A percentile compares a stretch with the other conserved stretches of the same genome.
Conservation (phyloP, 2,329 filamentous ascomycete species). For the Diatrype stigma region DNA sequence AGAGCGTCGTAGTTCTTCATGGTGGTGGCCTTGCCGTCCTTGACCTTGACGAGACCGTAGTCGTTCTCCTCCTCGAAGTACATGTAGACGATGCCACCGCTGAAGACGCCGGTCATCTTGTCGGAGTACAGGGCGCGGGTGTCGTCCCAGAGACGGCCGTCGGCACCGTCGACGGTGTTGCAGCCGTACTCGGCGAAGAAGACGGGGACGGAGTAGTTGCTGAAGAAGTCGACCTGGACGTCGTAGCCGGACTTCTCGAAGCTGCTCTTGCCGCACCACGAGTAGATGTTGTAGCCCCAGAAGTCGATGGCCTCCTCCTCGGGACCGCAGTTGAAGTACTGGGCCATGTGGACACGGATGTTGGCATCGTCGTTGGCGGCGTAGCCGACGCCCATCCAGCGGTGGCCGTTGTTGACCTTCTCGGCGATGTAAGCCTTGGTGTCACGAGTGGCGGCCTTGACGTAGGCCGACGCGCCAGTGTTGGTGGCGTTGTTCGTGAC, state of each 20-base stretch:
- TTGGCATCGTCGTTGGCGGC: constrained; percentile 72
- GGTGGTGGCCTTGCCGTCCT: constrained; percentile 47
- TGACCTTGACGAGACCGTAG: constrained; percentile 61
- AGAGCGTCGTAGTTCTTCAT: constrained; percentile 63
- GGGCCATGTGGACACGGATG: constrained; percentile 65
- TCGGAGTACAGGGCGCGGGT: constrained; percentile 62
- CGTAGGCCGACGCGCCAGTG: constrained; percentile 70
- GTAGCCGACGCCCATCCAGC: constrained; percentile 70
- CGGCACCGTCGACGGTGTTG: constrained; percentile 48
- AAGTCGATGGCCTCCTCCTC: constrained; percentile 63
- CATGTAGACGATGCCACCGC: constrained; percentile 81
- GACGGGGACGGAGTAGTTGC: constrained; percentile 67
- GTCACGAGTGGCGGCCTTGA: constrained; percentile 78
- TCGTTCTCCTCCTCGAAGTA: constrained; percentile 74
- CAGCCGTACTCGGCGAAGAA: constrained; percentile 85
- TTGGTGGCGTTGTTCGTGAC: constrained; percentile 72
- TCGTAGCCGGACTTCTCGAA: constrained; percentile 66
- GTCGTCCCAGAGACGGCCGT: constrained; percentile 67
- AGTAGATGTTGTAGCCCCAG: constrained; percentile 88
- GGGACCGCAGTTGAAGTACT: constrained; percentile 74
- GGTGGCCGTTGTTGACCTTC: constrained; percentile 52
- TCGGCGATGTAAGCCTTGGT: constrained; percentile 73
- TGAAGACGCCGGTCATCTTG: constrained; percentile 70
- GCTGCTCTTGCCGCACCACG: constrained; percentile 70
- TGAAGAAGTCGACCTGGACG: constrained; percentile 66